A percentile compares a stretch with the other conserved stretches of the same genome.
phyloP scores from a whole-genome alignment of 305 asterid genomes.

The Fraxinus baroniana region DNA sequence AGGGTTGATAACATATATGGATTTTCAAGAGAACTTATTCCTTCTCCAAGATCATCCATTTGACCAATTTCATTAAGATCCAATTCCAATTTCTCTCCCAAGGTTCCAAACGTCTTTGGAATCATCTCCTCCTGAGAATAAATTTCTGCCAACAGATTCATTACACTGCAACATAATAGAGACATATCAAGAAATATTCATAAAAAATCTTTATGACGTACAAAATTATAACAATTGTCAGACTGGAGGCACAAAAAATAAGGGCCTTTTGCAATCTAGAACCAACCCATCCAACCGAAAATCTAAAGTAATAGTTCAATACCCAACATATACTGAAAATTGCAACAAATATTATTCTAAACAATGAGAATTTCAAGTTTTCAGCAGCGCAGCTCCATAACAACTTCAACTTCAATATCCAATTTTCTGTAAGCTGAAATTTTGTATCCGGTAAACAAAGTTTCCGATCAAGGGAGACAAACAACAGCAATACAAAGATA shows the following conservation, averaged over 20 bases:
- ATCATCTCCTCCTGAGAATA: conserved; percentile 95
- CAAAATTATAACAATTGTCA: not conserved
- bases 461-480: not conserved
- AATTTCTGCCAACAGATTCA: conserved; percentile 97
- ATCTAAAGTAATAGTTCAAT: conserved; percentile 2
- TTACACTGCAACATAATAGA: conserved; percentile 70
- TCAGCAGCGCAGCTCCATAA: not conserved
- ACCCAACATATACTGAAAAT: conserved; percentile 3
- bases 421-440: not conserved
- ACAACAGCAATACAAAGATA: not conserved
- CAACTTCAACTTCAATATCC: not conserved
- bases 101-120: conserved; percentile 64
- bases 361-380: not conserved
- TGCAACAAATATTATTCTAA: not conserved
- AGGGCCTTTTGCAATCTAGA: not conserved
- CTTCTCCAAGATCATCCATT: conserved; percentile 60
- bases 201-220: conserved; percentile 3
- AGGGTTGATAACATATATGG: conserved; percentile 75
- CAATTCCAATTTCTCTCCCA: conserved; percentile 51
- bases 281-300: not conserved
- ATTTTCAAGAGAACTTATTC: conserved; percentile 65
- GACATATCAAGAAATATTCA: conserved; percentile 33
- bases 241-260: conserved; percentile 10
- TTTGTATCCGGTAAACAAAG: not conserved
- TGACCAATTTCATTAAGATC: conserved; percentile 77